These are phyloP conservation scores for Penicillium arizonense DNA, from an alignment of 495 filamentous ascomycete genomes.

Conservation along the genomic window DNA sequence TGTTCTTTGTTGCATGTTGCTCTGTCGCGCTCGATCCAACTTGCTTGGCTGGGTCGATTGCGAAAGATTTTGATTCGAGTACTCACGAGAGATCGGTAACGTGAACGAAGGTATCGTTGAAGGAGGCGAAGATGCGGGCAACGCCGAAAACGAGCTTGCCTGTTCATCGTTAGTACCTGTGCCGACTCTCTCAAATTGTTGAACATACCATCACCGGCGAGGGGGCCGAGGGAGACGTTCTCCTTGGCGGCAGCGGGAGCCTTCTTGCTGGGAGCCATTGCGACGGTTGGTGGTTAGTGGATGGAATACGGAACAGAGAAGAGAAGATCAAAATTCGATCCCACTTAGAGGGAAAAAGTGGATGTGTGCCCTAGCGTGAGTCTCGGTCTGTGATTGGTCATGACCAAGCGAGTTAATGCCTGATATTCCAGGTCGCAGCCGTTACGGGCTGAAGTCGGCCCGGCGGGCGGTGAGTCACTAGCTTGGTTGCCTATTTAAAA, in stretches of 20 bases:
- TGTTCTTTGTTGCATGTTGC: background rate
- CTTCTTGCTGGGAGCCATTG: slow-evolving; percentile 80
- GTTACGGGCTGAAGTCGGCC: slow-evolving; percentile 30
- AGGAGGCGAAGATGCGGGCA: slow-evolving; percentile 98
- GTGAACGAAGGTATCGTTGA: slow-evolving; percentile 99
- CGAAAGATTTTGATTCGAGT: slow-evolving; percentile 1
- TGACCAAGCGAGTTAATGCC: slow-evolving; percentile 34
- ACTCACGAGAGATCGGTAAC: slow-evolving; percentile 98
- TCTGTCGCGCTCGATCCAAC: background rate
- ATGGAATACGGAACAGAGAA: slow-evolving; percentile 43
- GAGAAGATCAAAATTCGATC: slow-evolving; percentile 15
- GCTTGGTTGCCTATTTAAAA: slow-evolving; percentile 36
- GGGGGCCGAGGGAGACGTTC: slow-evolving; percentile 97
- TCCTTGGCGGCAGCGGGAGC: slow-evolving; percentile 73
- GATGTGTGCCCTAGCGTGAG: slow-evolving; percentile 46
- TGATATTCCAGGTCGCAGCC: slow-evolving; percentile 6
- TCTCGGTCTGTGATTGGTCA: slow-evolving; percentile 29
- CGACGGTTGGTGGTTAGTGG: slow-evolving; percentile 43
- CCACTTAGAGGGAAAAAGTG: slow-evolving; percentile 27
- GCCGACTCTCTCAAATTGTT: background rate
- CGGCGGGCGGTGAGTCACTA: slow-evolving; percentile 29
- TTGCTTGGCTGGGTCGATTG: slow-evolving; percentile 1
- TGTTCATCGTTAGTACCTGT: slow-evolving; percentile 26
- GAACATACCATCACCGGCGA: slow-evolving; percentile 78
- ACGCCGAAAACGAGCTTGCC: slow-evolving; percentile 98